Evolutionary conservation across 148 eudicot species (phyloP).

Genomic region (Heliamphora exappendiculata): DNA sequence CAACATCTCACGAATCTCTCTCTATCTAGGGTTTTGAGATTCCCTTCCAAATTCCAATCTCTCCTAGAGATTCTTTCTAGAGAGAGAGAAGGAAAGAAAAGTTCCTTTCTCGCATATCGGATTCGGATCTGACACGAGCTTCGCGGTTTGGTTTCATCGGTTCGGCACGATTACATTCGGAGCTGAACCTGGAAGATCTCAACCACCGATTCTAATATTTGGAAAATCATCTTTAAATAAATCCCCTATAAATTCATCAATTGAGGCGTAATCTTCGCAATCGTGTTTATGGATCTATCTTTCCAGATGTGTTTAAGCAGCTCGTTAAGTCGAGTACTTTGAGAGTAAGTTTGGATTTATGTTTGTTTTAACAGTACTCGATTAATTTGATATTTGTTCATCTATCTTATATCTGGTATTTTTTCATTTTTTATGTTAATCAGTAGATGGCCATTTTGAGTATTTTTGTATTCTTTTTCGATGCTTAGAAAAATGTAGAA

Average conservation of each 20-base stretch:
- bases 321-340: not conserved
- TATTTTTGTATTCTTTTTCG: not conserved
- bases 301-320: not conserved
- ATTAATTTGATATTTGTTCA: not conserved
- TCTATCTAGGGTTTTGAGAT: no score
- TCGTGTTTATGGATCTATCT: not conserved
- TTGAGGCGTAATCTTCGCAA: not conserved
- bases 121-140: no score
- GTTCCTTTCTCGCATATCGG: no score
- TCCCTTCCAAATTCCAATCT: no score
- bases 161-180: slow-evolving; percentile 1
- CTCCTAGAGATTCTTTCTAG: no score
- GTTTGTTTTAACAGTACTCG: not conserved
- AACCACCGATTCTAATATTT: no score
- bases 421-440: not conserved
- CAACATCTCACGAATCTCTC: slow-evolving; percentile 9
- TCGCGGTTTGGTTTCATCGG: not conserved
- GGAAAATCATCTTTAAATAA: slow-evolving; percentile 1
- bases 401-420: not conserved
- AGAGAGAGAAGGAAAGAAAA: no score
- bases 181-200: slow-evolving; percentile 10
- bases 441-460: not conserved
- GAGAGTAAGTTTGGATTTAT: not conserved
- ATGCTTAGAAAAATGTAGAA: not conserved
- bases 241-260: not conserved